Evolutionary conservation across 768 basidiomycete genomes (phyloP).

Genomic region (Termitomyces sp.): DNA sequence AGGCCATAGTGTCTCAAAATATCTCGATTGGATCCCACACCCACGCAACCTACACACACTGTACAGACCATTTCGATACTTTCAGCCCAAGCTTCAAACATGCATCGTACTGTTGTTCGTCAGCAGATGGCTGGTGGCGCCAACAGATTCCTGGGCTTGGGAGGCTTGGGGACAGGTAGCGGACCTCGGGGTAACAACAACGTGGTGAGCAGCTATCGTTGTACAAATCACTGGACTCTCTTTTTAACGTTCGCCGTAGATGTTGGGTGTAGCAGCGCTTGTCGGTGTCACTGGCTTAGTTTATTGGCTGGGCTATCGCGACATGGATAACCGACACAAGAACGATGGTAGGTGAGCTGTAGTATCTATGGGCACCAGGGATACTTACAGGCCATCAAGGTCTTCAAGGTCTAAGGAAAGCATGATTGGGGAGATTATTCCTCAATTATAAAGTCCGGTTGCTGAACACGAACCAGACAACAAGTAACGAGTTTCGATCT

Average conservation of each 20-base stretch:
- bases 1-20: slow-evolving; percentile 2
- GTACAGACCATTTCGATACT: not conserved
- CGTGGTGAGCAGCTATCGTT: slow-evolving; percentile 4
- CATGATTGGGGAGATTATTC: slow-evolving; percentile 15
- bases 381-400: slow-evolving; percentile 8
- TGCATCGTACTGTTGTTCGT: slow-evolving; percentile 14
- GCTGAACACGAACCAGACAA: not conserved
- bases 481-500: not conserved
- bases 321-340: slow-evolving; percentile 20
- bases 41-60: not conserved
- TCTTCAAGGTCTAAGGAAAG: slow-evolving; percentile 10
- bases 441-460: slow-evolving; percentile 9
- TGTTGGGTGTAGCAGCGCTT: slow-evolving; percentile 14
- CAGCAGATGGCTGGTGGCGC: slow-evolving; percentile 11
- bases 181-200: slow-evolving; percentile 18
- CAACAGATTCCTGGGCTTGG: slow-evolving; percentile 15
- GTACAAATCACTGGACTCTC: not conserved
- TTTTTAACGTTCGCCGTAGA: slow-evolving; percentile 1
- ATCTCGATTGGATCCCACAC: slow-evolving; percentile 3
- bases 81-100: not conserved
- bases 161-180: slow-evolving; percentile 6
- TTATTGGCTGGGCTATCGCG: slow-evolving; percentile 19
- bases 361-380: not conserved
- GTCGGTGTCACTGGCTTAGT: slow-evolving; percentile 15
- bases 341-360: slow-evolving; percentile 17